phyloP scores from a whole-genome alignment of 2,329 filamentous ascomycete genomes.

The Pyrenochaeta sp. region DNA sequence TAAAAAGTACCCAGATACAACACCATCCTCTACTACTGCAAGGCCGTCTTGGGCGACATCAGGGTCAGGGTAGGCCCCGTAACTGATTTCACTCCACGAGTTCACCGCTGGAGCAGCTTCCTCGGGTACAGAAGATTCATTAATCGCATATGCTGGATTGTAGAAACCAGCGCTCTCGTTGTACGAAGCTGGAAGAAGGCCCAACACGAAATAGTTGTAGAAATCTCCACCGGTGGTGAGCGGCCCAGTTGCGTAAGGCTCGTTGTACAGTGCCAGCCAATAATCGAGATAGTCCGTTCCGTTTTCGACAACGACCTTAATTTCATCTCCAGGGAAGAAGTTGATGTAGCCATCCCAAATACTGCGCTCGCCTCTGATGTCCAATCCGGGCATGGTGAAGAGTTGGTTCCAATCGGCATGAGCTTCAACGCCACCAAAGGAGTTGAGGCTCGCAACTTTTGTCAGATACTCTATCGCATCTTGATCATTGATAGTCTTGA shows the following conservation, averaged over 20 bases:
- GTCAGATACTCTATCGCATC: conserved; percentile 35
- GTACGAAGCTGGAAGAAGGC: conserved; percentile 25
- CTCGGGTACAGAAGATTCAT: background rate
- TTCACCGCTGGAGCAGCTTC: background rate
- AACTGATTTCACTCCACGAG: conserved; percentile 24
- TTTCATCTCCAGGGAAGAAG: conserved; percentile 48
- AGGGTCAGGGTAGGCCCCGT: conserved; percentile 34
- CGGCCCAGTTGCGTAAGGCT: conserved; percentile 31
- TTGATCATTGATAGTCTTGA: conserved; percentile 36
- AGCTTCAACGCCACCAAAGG: conserved; percentile 48
- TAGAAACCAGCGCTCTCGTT: conserved; percentile 1
- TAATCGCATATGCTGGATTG: conserved; percentile 9
- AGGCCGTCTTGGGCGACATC: conserved; percentile 29
- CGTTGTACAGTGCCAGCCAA: conserved; percentile 35
- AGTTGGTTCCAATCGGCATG: conserved; percentile 55
- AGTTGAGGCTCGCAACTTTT: conserved; percentile 36
- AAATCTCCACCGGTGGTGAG: conserved; percentile 54
- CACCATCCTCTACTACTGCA: conserved; percentile 17
- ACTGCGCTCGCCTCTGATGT: conserved; percentile 25
- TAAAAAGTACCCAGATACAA: conserved; percentile 55
- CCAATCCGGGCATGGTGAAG: conserved; percentile 25
- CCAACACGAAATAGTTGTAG: conserved; percentile 56
- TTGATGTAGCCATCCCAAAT: conserved; percentile 27
- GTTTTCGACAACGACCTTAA: conserved; percentile 37
- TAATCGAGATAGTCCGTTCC: conserved; percentile 17